Conservation (phyloP, 192 early-diverging fungal species). For the Coemansia sp. region DNA sequence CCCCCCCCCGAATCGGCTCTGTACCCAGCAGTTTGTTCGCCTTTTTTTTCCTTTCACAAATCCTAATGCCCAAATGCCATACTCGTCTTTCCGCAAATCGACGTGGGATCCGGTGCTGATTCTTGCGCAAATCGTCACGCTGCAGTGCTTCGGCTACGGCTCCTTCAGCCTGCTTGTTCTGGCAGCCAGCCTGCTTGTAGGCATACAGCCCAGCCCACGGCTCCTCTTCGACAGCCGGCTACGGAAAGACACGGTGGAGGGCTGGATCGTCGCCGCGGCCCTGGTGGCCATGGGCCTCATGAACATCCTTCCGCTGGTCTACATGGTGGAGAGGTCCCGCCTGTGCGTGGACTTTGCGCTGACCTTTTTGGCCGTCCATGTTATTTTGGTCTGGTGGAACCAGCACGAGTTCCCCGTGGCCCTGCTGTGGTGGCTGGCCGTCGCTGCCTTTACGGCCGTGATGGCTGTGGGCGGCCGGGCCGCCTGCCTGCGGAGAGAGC, state of each 20-base stretch:
- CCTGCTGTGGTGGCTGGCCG: conserved; percentile 32
- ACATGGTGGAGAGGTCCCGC: conserved; percentile 52
- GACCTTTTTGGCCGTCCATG: conserved; percentile 46
- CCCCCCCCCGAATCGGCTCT: too few species aligned
- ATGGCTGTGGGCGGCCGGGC: conserved; percentile 49
- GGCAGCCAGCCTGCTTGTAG: conserved; percentile 19
- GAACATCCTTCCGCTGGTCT: conserved; percentile 45
- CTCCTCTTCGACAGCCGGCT: conserved; percentile 31
- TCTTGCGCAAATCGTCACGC: conserved; percentile 43
- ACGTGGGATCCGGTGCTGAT: conserved; percentile 53
- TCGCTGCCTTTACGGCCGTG: conserved; percentile 6
- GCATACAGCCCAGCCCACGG: conserved; percentile 19
- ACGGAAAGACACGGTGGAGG: conserved; percentile 42
- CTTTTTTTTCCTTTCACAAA: conserved; percentile 5
- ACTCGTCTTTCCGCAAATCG: conserved; percentile 23
- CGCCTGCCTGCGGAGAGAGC: conserved; percentile 42
- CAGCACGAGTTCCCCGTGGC: conserved; percentile 12
- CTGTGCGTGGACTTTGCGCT: conserved; percentile 52
- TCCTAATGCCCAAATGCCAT: neutral
- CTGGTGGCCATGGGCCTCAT: conserved; percentile 22
- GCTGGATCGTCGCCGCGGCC: conserved; percentile 24
- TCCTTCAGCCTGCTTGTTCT: conserved; percentile 25
- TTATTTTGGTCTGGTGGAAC: conserved; percentile 39
- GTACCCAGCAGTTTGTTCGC: neutral
- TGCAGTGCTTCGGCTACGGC: conserved; percentile 53